Conservation (phyloP, 257 asterid species). For the Ajuga chamaepitys region DNA sequence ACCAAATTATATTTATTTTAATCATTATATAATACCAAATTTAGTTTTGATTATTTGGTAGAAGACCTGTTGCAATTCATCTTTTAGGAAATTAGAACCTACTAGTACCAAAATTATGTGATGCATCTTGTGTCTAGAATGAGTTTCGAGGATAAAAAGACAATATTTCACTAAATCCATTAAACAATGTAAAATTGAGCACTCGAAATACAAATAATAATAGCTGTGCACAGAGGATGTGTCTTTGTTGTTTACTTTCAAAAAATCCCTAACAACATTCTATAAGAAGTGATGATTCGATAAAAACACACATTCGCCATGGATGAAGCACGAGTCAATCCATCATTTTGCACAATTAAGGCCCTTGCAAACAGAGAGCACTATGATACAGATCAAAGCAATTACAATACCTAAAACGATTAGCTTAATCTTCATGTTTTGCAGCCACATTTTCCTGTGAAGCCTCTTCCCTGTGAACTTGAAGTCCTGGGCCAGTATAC, state of each 20-base stretch:
- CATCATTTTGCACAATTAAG: conserved; percentile 22
- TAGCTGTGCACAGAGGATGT: too few species aligned
- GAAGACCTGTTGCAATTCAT: too few species aligned
- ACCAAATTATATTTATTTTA: too few species aligned
- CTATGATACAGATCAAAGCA: conserved; percentile 46
- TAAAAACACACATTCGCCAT: not conserved
- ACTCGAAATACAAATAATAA: too few species aligned
- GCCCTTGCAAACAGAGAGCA: conserved; percentile 43
- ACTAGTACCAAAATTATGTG: too few species aligned
- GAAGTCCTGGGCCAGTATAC: conserved; percentile 9
- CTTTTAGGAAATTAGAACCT: too few species aligned
- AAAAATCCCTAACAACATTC: not conserved
- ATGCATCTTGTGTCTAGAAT: too few species aligned
- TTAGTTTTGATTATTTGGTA: too few species aligned
- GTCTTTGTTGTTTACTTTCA: not conserved
- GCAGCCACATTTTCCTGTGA: conserved; percentile 49
- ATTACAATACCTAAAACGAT: conserved; percentile 38
- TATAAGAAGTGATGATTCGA: not conserved
- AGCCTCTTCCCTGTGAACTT: conserved; percentile 29
- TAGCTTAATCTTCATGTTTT: conserved; percentile 44
- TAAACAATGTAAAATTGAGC: not conserved
- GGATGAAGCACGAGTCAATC: too few species aligned
- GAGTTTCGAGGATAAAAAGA: too few species aligned
- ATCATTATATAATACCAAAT: too few species aligned
- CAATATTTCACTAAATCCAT: not conserved